Conservation (phyloP, 257 asterid genomes). For the Gardenia jasminoides region DNA sequence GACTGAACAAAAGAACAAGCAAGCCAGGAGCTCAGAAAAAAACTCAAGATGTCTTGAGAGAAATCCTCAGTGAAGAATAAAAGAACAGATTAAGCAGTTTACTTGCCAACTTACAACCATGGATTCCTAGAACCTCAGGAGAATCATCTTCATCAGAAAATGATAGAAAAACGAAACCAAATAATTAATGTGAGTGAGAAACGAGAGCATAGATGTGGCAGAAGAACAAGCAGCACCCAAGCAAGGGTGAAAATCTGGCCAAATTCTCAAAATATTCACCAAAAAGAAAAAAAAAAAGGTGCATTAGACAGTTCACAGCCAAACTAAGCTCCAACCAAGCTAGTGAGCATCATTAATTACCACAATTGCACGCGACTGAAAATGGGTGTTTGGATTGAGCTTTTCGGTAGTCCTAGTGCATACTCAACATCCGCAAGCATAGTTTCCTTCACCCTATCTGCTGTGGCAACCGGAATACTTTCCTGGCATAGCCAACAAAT, state of each 20-base stretch:
- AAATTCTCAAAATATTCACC: not conserved
- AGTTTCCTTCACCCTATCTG: conserved; percentile 75
- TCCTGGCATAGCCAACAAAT: conserved; percentile 44
- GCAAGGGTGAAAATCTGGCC: not conserved
- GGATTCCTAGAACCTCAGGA: not conserved
- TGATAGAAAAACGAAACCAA: not conserved
- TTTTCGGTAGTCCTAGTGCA: conserved; percentile 69
- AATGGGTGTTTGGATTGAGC: conserved; percentile 63
- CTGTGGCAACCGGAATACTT: conserved; percentile 73
- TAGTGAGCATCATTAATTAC: conserved; percentile 37
- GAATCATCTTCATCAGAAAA: conserved; percentile 1
- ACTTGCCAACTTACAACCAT: not conserved
- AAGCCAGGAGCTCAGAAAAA: not conserved
- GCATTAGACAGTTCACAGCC: not conserved
- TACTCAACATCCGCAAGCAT: conserved; percentile 81
- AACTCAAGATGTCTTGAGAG: not conserved
- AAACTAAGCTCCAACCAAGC: not conserved
- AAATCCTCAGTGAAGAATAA: not conserved
- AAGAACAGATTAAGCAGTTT: not conserved
- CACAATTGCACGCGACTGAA: conserved; percentile 79
- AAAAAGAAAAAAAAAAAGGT: not conserved
- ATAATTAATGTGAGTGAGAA: not conserved
- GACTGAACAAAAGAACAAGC: not conserved
- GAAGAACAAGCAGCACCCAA: not conserved
- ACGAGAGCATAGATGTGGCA: not conserved